These are phyloP conservation scores for Xylaria sp. DNA, from an alignment of 2,329 filamentous ascomycete genomes.

Conservation along the genomic window DNA sequence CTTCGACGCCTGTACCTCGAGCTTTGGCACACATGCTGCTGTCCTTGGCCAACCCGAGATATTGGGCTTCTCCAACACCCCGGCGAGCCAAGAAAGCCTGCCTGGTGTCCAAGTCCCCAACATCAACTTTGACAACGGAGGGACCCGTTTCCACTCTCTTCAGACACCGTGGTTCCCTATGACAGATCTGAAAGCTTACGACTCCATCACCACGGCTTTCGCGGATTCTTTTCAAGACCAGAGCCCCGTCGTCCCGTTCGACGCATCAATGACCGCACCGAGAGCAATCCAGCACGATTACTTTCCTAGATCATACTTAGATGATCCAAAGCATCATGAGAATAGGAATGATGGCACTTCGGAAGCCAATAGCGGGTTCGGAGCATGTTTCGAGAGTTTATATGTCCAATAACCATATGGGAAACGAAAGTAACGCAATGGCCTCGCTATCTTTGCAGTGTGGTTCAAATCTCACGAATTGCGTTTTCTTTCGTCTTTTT, in stretches of 20 bases:
- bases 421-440: not conserved
- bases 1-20: not conserved
- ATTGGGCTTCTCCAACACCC: not conserved
- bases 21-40: not conserved
- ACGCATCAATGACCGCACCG: not conserved
- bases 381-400: not conserved
- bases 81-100: not conserved
- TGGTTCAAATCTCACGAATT: not conserved
- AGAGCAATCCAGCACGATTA: slow-evolving; percentile 11
- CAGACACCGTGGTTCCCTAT: not conserved
- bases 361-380: not conserved
- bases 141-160: not conserved
- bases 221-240: slow-evolving; percentile 30
- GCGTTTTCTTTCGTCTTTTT: not conserved
- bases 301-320: slow-evolving; percentile 34
- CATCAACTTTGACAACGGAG: not conserved
- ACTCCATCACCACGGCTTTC: slow-evolving; percentile 36
- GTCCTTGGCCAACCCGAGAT: not conserved
- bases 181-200: slow-evolving; percentile 38
- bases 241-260: not conserved
- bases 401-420: not conserved
- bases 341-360: not conserved
- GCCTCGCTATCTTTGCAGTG: not conserved
- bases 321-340: slow-evolving; percentile 29
- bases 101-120: not conserved